Evolutionary conservation across 2,329 filamentous ascomycete species (phyloP).

Genomic region (Hymenoscyphus infarciens): DNA sequence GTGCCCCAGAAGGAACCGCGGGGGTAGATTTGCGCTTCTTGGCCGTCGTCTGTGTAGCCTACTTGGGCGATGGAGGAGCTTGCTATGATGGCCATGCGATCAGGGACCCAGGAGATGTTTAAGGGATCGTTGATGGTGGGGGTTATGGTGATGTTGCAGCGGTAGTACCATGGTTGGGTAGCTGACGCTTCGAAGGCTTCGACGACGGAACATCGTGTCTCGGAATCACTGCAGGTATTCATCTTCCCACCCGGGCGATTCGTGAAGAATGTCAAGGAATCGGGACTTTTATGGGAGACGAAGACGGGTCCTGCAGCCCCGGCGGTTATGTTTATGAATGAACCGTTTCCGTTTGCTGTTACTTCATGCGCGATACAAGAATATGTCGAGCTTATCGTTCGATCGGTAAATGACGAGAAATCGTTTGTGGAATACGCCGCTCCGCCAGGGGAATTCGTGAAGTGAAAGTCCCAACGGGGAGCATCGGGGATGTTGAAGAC

Average conservation of each 20-base stretch:
- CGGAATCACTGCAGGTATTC: slow-evolving; percentile 19
- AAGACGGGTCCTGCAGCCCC: slow-evolving; percentile 25
- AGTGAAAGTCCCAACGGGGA: slow-evolving; percentile 35
- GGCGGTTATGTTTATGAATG: slow-evolving; percentile 30
- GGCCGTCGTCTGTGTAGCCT: slow-evolving; percentile 34
- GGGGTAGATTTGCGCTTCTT: slow-evolving; percentile 41
- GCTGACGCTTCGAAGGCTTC: slow-evolving; percentile 40
- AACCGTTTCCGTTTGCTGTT: slow-evolving; percentile 35
- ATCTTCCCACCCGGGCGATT: slow-evolving; percentile 17
- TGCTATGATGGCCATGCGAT: slow-evolving; percentile 36
- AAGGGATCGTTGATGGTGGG: slow-evolving; percentile 35
- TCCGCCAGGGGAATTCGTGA: slow-evolving; percentile 35
- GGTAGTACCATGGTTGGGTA: slow-evolving; percentile 41
- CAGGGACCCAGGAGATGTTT: slow-evolving; percentile 33
- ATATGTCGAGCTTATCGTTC: slow-evolving; percentile 34
- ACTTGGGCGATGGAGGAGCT: slow-evolving; percentile 41
- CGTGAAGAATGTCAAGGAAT: slow-evolving; percentile 40
- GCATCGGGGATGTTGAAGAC: background rate
- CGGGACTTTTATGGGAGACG: slow-evolving; percentile 28
- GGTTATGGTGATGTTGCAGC: slow-evolving; percentile 39
- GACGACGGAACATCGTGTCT: slow-evolving; percentile 30
- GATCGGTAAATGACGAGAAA: slow-evolving; percentile 35
- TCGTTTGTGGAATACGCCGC: slow-evolving; percentile 12
- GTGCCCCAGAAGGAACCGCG: slow-evolving; percentile 40
- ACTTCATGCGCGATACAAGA: slow-evolving; percentile 36